These are phyloP conservation scores for Ustilago crameri DNA, from an alignment of 1,284 basidiomycete species.

Conservation along the genomic window DNA sequence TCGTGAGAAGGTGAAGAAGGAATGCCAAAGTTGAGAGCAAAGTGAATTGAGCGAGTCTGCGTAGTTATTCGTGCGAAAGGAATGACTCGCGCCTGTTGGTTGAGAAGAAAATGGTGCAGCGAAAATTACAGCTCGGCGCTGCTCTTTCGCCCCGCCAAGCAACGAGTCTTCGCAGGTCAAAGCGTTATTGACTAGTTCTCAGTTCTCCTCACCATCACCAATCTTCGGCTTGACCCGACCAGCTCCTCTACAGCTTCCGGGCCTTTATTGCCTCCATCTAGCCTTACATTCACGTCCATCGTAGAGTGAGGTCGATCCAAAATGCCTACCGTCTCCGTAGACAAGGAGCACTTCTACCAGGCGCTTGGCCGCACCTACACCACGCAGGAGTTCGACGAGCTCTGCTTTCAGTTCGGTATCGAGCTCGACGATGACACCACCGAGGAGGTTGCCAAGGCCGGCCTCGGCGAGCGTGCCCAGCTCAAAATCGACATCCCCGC, in stretches of 20 bases:
- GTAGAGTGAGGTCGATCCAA: neutral
- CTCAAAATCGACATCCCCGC: conserved; percentile 98
- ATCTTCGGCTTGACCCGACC: neutral
- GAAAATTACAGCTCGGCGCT: neutral
- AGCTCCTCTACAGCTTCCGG: neutral
- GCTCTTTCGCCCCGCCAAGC: no score
- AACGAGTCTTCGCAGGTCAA: neutral
- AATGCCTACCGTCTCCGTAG: conserved; percentile 95
- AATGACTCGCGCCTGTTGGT: neutral
- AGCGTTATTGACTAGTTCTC: no score
- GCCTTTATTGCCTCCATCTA: neutral
- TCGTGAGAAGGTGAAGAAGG: no score
- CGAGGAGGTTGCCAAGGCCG: conserved; percentile 80
- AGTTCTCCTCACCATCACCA: neutral
- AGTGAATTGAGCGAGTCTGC: no score
- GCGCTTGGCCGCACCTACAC: conserved; percentile 84
- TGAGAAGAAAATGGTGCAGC: neutral
- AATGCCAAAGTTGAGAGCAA: neutral
- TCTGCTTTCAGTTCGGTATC: conserved; percentile 96
- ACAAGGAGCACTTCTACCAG: conserved; percentile 93
- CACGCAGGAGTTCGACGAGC: conserved; percentile 85
- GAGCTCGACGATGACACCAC: conserved; percentile 99
- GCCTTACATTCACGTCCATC: neutral
- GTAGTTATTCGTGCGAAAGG: conserved; percentile 5
- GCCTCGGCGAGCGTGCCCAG: conserved; percentile 85